A percentile compares a stretch with the other conserved stretches of the same genome.
phyloP scores from a whole-genome alignment of 106 monocot species.

The Platanthera zijinensis region DNA sequence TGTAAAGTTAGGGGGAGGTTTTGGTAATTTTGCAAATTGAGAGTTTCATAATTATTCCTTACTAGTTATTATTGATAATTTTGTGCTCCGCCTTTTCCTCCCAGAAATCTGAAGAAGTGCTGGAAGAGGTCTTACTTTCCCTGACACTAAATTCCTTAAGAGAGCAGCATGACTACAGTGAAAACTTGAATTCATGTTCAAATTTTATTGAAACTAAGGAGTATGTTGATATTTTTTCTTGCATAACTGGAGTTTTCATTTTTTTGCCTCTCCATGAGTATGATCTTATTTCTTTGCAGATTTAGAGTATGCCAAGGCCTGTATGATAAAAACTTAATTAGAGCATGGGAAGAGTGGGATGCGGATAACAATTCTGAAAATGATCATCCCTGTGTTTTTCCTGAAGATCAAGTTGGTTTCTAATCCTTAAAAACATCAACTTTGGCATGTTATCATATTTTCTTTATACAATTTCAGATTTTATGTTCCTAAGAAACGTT shows the following conservation, averaged over 20 bases:
- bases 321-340: slow-evolving; percentile 53
- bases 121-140: slow-evolving; percentile 88
- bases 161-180: slow-evolving; percentile 16
- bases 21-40: no score
- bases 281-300: slow-evolving; percentile 21
- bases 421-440: background rate
- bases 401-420: slow-evolving; percentile 53
- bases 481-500: background rate
- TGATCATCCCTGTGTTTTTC: slow-evolving; percentile 85
- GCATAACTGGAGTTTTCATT: background rate
- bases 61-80: slow-evolving; percentile 3
- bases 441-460: background rate
- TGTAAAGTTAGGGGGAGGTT: no score
- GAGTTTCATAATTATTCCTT: background rate
- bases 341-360: slow-evolving; percentile 95
- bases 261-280: background rate
- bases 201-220: slow-evolving; percentile 81
- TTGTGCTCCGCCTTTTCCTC: slow-evolving; percentile 9
- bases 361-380: slow-evolving; percentile 72
- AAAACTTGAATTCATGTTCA: slow-evolving; percentile 39
- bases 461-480: background rate
- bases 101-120: slow-evolving; percentile 90
- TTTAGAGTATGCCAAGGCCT: slow-evolving; percentile 69
- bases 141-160: slow-evolving; percentile 75
- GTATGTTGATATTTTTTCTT: slow-evolving; percentile 30